Evolutionary conservation across 176 grass and related monocot genomes (phyloP).

Genomic region (Luzula sylvatica): DNA sequence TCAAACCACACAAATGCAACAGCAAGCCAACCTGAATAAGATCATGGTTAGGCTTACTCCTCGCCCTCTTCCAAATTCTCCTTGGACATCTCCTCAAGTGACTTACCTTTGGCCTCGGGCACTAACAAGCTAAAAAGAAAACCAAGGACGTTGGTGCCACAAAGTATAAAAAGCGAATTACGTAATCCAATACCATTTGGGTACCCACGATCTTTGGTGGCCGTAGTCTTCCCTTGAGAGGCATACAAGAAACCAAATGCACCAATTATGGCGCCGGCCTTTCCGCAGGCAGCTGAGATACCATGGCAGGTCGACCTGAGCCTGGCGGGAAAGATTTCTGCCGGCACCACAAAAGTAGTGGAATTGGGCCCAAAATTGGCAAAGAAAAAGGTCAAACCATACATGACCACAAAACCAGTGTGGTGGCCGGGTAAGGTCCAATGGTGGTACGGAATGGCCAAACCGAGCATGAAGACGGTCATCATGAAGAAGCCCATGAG

Average conservation of each 20-base stretch:
- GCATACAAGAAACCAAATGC: slow-evolving; percentile 71
- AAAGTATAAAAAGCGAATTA: slow-evolving; percentile 60
- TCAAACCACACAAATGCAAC: background rate
- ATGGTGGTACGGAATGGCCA: slow-evolving; percentile 40
- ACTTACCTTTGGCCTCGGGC: slow-evolving; percentile 50
- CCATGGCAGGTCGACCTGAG: slow-evolving; percentile 73
- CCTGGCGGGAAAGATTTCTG: slow-evolving; percentile 62
- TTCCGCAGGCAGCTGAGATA: slow-evolving; percentile 39
- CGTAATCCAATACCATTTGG: slow-evolving; percentile 36
- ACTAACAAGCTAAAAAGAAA: slow-evolving; percentile 39
- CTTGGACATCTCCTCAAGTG: slow-evolving; percentile 48
- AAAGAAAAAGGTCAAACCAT: slow-evolving; percentile 51
- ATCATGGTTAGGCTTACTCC: background rate
- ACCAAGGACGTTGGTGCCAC: slow-evolving; percentile 37
- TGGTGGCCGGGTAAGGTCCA: slow-evolving; percentile 33
- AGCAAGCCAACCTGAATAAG: background rate
- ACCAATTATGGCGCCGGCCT: slow-evolving; percentile 59
- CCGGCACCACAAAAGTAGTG: slow-evolving; percentile 53
- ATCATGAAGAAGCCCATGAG: slow-evolving; percentile 62
- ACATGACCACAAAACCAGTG: slow-evolving; percentile 48
- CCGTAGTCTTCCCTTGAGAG: slow-evolving; percentile 29
- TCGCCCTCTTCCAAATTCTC: slow-evolving; percentile 27
- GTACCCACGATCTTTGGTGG: slow-evolving; percentile 29
- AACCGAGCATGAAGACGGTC: slow-evolving; percentile 63
- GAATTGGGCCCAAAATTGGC: slow-evolving; percentile 45